Evolutionary conservation across 495 filamentous ascomycete species (phyloP).

Genomic region (Hamigera avellanea): DNA sequence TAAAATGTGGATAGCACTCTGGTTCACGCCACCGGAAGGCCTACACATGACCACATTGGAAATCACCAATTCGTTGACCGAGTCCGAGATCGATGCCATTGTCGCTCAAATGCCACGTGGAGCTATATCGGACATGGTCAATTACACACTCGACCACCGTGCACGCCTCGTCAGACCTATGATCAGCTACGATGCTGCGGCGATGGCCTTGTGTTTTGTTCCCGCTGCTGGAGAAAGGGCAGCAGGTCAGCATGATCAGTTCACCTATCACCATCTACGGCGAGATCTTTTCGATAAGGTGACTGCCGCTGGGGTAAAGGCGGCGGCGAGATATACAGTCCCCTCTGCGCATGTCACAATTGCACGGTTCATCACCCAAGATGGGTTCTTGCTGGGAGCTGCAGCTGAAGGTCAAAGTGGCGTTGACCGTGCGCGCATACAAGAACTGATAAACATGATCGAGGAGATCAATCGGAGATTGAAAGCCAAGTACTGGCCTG

Average conservation of each 20-base stretch:
- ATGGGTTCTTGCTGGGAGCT: slow-evolving; percentile 26
- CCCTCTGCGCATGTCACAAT: slow-evolving; percentile 84
- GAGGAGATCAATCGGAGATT: slow-evolving; percentile 69
- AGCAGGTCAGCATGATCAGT: slow-evolving; percentile 36
- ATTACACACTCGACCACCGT: slow-evolving; percentile 49
- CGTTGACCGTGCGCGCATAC: slow-evolving; percentile 34
- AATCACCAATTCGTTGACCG: slow-evolving; percentile 57
- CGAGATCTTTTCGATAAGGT: slow-evolving; percentile 59
- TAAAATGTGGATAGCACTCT: slow-evolving; percentile 69
- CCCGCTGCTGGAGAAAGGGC: slow-evolving; percentile 52
- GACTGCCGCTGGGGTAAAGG: slow-evolving; percentile 41
- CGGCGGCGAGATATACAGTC: slow-evolving; percentile 70
- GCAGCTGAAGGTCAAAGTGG: slow-evolving; percentile 4
- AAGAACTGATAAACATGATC: slow-evolving; percentile 50
- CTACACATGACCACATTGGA: slow-evolving; percentile 86
- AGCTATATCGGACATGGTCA: slow-evolving; percentile 39
- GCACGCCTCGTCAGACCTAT: slow-evolving; percentile 69
- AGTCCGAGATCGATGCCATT: slow-evolving; percentile 47
- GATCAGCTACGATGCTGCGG: slow-evolving; percentile 73
- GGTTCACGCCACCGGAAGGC: slow-evolving; percentile 66
- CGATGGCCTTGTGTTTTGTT: slow-evolving; percentile 75
- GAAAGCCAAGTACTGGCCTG: slow-evolving; percentile 53
- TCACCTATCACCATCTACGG: slow-evolving; percentile 85
- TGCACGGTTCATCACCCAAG: slow-evolving; percentile 58
- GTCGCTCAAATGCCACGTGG: slow-evolving; percentile 39